These are phyloP conservation scores for Alternaria atra DNA, from an alignment of 2,329 filamentous ascomycete genomes.

Conservation along the genomic window DNA sequence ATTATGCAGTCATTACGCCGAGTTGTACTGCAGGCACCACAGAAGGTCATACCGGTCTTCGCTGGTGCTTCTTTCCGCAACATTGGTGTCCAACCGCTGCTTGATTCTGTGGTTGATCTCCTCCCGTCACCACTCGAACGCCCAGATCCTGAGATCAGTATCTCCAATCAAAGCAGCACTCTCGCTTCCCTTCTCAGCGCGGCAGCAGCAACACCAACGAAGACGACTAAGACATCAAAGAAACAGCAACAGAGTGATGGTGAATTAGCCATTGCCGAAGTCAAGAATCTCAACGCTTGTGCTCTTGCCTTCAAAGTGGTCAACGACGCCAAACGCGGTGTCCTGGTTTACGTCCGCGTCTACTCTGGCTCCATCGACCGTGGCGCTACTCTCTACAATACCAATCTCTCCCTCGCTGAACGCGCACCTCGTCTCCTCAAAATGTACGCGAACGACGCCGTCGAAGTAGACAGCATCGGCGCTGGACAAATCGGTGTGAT, in stretches of 20 bases:
- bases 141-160: slow-evolving; percentile 78
- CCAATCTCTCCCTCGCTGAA: slow-evolving; percentile 81
- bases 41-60: slow-evolving; percentile 83
- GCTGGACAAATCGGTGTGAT: slow-evolving; percentile 95
- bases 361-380: slow-evolving; percentile 84
- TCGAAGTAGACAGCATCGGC: slow-evolving; percentile 81
- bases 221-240: slow-evolving; percentile 22
- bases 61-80: slow-evolving; percentile 93
- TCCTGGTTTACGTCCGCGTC: slow-evolving; percentile 89
- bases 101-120: slow-evolving; percentile 88
- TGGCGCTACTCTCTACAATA: slow-evolving; percentile 84
- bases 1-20: slow-evolving; percentile 79
- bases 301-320: slow-evolving; percentile 91
- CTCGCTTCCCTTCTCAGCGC: slow-evolving; percentile 58
- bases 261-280: slow-evolving; percentile 38
- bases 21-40: slow-evolving; percentile 72
- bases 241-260: slow-evolving; percentile 13
- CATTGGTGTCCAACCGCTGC: slow-evolving; percentile 88
- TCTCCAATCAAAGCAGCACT: slow-evolving; percentile 66
- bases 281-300: slow-evolving; percentile 73
- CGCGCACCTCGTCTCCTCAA: slow-evolving; percentile 82
- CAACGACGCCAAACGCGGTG: slow-evolving; percentile 83
- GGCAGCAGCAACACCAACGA: slow-evolving; percentile 35
- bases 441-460: slow-evolving; percentile 87
- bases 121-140: slow-evolving; percentile 83